A percentile compares a stretch with the other conserved stretches of the same genome.
Evolutionary conservation across 306 rosid genomes (phyloP).

Genomic region (Quercus bicolor): DNA sequence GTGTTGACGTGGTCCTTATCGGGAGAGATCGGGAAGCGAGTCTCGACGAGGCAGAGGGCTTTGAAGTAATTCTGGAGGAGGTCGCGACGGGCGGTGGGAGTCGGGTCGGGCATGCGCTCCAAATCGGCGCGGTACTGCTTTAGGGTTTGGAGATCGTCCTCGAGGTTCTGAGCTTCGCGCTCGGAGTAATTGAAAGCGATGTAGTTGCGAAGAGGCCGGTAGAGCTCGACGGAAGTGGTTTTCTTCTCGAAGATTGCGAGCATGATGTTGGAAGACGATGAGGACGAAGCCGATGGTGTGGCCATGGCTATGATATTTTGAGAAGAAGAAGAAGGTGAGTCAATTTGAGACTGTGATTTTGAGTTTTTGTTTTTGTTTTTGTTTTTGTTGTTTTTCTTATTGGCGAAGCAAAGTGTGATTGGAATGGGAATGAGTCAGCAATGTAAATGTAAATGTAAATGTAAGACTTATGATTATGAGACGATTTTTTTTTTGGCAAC

Average conservation of each 20-base stretch:
- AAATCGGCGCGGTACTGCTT: conserved; percentile 76
- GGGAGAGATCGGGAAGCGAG: conserved; percentile 92
- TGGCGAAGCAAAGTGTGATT: background rate
- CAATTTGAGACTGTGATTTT: background rate
- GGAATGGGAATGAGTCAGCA: background rate
- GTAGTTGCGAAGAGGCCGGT: conserved; percentile 86
- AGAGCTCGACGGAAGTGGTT: conserved; percentile 64
- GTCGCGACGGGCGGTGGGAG: conserved; percentile 83
- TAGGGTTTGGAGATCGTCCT: conserved; percentile 92
- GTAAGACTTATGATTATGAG: no score
- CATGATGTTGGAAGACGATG: conserved; percentile 65
- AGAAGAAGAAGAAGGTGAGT: background rate
- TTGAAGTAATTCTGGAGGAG: conserved; percentile 68
- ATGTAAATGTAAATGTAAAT: no score
- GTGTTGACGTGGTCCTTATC: conserved; percentile 79
- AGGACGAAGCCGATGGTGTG: conserved; percentile 46
- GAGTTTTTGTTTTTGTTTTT: no score
- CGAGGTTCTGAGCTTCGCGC: conserved; percentile 89
- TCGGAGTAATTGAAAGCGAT: conserved; percentile 90
- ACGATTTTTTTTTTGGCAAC: no score
- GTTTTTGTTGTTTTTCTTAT: background rate
- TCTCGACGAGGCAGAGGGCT: conserved; percentile 84
- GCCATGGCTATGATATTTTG: conserved; percentile 36
- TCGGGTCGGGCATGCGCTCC: conserved; percentile 84
- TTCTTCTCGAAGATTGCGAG: conserved; percentile 92